Conservation (phyloP, 2,329 filamentous ascomycete species). For the Apiospora phragmitis region DNA sequence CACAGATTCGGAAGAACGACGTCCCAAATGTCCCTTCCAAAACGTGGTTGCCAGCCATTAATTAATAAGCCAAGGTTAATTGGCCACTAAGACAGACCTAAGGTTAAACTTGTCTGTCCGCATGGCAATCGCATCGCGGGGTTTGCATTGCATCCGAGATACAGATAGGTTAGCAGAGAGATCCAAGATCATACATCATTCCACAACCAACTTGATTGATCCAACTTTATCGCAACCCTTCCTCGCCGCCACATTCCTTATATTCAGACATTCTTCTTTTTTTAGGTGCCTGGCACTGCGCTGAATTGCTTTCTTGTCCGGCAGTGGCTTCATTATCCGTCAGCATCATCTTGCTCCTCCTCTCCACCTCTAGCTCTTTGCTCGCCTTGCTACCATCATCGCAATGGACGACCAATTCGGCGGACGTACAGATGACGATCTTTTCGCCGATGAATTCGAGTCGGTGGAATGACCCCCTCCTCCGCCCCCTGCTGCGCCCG, state of each 20-base stretch:
- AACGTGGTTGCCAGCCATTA: neutral
- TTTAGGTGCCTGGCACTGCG: neutral
- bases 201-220: neutral
- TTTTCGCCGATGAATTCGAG: constrained; percentile 64
- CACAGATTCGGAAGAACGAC: neutral
- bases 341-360: neutral
- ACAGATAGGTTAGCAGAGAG: neutral
- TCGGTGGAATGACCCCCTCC: constrained; percentile 42
- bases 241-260: neutral
- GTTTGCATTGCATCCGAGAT: neutral
- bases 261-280: neutral
- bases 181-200: neutral
- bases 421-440: constrained; percentile 61
- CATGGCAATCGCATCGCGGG: neutral
- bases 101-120: neutral
- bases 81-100: too few relatives aligned
- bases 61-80: neutral
- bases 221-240: neutral
- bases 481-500: neutral
- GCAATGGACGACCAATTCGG: constrained; percentile 57
- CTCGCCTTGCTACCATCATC: neutral
- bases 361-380: neutral
- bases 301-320: neutral
- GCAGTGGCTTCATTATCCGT: neutral
- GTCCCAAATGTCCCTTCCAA: neutral